phyloP scores from a whole-genome alignment of 2,329 filamentous ascomycete species.

The Ophiostoma triangulosporum region DNA sequence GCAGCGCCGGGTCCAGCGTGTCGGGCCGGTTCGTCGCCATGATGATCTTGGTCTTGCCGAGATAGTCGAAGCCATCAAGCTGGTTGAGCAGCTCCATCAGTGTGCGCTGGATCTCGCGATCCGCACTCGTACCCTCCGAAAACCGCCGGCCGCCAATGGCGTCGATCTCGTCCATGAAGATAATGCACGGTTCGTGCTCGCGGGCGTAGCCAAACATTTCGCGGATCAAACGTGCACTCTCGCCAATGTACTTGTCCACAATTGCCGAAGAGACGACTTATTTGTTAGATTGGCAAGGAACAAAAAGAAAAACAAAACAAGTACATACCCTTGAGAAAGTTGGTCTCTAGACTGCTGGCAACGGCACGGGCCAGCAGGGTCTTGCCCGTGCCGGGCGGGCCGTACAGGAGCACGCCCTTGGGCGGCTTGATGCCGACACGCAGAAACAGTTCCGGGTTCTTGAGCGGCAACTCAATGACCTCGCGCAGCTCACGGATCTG shows the following conservation, averaged over 20 bases:
- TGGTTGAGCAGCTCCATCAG: constrained; percentile 98
- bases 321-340: constrained; percentile 83
- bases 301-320: neutral
- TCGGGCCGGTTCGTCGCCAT: constrained; percentile 98
- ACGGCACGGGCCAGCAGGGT: constrained; percentile 88
- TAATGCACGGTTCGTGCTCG: constrained; percentile 98
- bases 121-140: constrained; percentile 91
- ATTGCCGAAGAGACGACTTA: constrained; percentile 90
- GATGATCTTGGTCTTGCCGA: constrained; percentile 99
- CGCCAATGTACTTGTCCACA: constrained; percentile 98
- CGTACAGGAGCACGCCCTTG: constrained; percentile 92
- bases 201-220: constrained; percentile 99
- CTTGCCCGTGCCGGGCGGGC: constrained; percentile 93
- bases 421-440: constrained; percentile 97
- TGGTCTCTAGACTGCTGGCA: constrained; percentile 91
- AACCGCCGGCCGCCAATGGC: constrained; percentile 95
- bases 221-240: constrained; percentile 90
- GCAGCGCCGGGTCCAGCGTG: constrained; percentile 82
- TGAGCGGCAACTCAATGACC: constrained; percentile 93
- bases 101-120: constrained; percentile 95
- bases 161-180: constrained; percentile 99
- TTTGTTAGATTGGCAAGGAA: constrained; percentile 21
- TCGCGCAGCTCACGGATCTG: constrained; percentile 95
- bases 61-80: constrained; percentile 96
- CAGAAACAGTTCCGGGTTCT: constrained; percentile 96